Evolutionary conservation across 768 basidiomycete genomes (phyloP), one percentile per base, ranked within the genome.

Genomic region (Hericium alpestre): DNA sequence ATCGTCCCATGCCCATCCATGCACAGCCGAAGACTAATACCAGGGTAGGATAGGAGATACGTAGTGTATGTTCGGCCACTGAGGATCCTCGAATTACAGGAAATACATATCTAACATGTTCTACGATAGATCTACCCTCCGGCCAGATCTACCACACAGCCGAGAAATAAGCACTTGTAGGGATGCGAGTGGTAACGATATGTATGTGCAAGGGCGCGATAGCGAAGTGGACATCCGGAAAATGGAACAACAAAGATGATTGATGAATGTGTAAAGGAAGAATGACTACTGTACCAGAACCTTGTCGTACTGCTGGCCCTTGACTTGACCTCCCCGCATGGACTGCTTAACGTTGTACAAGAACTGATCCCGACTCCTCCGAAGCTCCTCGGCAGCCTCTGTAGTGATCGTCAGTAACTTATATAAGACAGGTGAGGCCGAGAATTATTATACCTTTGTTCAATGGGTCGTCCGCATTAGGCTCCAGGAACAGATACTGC

Each of bases 401-500:
- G 78, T 51, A 4, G 54, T n/a, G 20, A 54, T 47, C 51, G 41
- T 59, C 48, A 53, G 51, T 16, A 23, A 49, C 15, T 37, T 2
- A 11, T 37, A 18, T 20, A 16, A 18, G 23, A 22, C 27, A n/a
- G 18, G 56, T 51, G 38, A 39, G 32, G 32, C 9, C 32, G 6
- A 37, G 20, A 57, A 32, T 38, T n/a, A n/a, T 63, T 83, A 49
- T 59, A 91, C 95, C 95, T 74, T 98, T 99, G 78, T 99, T 99
- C 66, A 99, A 69, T 15, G 96, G 96, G 72, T 99, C 96, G 65
- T 98, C 95, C 40, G 96, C 90, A 65, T 99, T 99, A 13, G 96
- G 96, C 71, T 99, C 96, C 57, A 99, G 77, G 79, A 99, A 99
- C 54, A 99, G 81, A 67, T 97, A 99, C 70, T 99, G 96, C 56